phyloP scores from a whole-genome alignment of 441 rosid species.

The Aquilaria agallochum region DNA sequence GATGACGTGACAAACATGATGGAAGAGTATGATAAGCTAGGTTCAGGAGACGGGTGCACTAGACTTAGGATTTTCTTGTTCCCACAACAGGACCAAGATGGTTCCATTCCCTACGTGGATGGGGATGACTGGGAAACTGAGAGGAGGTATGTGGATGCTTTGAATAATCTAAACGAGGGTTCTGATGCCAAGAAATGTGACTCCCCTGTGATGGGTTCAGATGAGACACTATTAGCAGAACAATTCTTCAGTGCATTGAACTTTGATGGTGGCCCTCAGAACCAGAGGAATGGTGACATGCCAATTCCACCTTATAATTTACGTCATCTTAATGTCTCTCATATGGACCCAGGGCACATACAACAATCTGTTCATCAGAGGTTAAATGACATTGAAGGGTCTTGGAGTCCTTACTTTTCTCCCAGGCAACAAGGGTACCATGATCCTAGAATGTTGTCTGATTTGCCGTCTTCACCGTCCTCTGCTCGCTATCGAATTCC shows the following conservation, averaged over 20 bases:
- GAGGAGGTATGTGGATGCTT: slow-evolving; percentile 95
- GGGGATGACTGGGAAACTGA: slow-evolving; percentile 86
- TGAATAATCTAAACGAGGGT: slow-evolving; percentile 75
- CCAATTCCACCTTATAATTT: slow-evolving; percentile 51
- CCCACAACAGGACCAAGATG: slow-evolving; percentile 66
- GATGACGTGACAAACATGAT: slow-evolving; percentile 95
- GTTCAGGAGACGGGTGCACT: slow-evolving; percentile 86
- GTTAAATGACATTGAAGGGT: slow-evolving; percentile 70
- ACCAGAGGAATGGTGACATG: slow-evolving; percentile 52
- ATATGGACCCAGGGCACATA: slow-evolving; percentile 38
- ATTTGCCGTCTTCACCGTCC: slow-evolving; percentile 81
- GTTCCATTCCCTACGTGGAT: slow-evolving; percentile 54
- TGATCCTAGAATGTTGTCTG: slow-evolving; percentile 60
- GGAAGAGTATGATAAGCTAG: slow-evolving; percentile 99
- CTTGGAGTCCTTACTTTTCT: slow-evolving; percentile 92
- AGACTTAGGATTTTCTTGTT: slow-evolving; percentile 93
- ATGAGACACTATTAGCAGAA: slow-evolving; percentile 56
- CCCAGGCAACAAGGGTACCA: slow-evolving; percentile 82
- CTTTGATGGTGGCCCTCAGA: slow-evolving; percentile 50
- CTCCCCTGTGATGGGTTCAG: slow-evolving; percentile 41
- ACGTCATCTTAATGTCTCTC: slow-evolving; percentile 71
- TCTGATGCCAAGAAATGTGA: slow-evolving; percentile 65
- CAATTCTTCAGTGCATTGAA: slow-evolving; percentile 53
- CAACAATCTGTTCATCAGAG: slow-evolving; percentile 45
- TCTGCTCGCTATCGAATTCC: slow-evolving; percentile 64